A percentile compares a stretch with the other conserved stretches of the same genome.
Evolutionary conservation across 2,329 filamentous ascomycete species (phyloP).

Genomic region (Phyllachora maydis): DNA sequence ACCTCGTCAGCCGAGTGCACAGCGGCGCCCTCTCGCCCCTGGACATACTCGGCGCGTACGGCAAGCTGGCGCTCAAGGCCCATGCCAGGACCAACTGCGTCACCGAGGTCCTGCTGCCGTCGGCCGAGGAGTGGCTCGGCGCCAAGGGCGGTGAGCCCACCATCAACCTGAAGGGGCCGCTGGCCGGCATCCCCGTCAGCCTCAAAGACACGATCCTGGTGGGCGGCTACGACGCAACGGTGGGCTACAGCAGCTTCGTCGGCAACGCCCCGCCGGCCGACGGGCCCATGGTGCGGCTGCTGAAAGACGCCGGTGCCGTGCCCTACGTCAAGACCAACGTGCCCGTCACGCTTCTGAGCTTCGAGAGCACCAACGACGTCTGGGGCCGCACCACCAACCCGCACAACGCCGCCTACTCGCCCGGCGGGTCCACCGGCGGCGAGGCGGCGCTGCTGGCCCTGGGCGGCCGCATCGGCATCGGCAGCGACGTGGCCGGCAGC

Average conservation of each 20-base stretch:
- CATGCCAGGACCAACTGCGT: slow-evolving; percentile 78
- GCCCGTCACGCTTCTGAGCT: slow-evolving; percentile 69
- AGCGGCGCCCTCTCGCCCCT: slow-evolving; percentile 41
- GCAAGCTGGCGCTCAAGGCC: slow-evolving; percentile 66
- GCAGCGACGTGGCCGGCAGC: slow-evolving; percentile 78
- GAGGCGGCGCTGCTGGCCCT: slow-evolving; percentile 68
- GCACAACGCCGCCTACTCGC: slow-evolving; percentile 65
- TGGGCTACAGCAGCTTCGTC: slow-evolving; percentile 59
- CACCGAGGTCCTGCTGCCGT: slow-evolving; percentile 66
- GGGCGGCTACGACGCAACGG: slow-evolving; percentile 61
- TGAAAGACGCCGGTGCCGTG: slow-evolving; percentile 75
- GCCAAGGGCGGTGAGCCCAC: too few relatives aligned
- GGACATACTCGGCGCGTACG: slow-evolving; percentile 67
- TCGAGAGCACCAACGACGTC: slow-evolving; percentile 58
- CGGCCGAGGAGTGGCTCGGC: slow-evolving; percentile 52
- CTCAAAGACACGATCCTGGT: slow-evolving; percentile 68
- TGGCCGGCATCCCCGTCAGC: slow-evolving; percentile 74
- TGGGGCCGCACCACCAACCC: slow-evolving; percentile 76
- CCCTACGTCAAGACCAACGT: slow-evolving; percentile 88
- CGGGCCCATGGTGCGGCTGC: slow-evolving; percentile 50
- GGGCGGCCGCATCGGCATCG: slow-evolving; percentile 71
- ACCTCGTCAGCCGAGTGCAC: slow-evolving; percentile 62
- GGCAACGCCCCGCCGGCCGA: slow-evolving; percentile 46
- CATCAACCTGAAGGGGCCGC: slow-evolving; percentile 56
- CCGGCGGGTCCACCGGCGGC: slow-evolving; percentile 75